Conservation (phyloP, 2,329 filamentous ascomycete genomes). For the Colletotrichum sp. region DNA sequence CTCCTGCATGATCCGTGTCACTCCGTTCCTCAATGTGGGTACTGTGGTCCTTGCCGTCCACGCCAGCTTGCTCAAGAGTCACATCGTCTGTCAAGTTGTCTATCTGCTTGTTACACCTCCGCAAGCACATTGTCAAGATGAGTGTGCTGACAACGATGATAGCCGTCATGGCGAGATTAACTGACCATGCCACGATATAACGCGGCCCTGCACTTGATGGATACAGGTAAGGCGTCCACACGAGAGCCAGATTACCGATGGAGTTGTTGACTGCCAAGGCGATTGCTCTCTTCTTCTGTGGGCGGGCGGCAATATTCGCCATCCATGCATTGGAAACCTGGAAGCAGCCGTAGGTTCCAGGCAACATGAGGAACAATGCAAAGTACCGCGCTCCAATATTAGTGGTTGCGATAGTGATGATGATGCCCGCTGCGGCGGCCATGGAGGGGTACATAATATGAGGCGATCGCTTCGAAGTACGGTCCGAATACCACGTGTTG, state of each 20-base stretch:
- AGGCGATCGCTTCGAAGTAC: neutral
- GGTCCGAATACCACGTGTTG: neutral
- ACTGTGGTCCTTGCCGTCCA: neutral
- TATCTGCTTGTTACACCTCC: conserved; percentile 7
- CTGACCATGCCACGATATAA: conserved; percentile 26
- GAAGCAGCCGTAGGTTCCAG: conserved; percentile 27
- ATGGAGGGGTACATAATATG: neutral
- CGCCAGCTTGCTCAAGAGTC: neutral
- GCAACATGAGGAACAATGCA: conserved; percentile 25
- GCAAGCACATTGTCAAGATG: conserved; percentile 22
- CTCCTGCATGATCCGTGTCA: neutral
- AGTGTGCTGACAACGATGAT: conserved; percentile 27
- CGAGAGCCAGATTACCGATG: conserved; percentile 28
- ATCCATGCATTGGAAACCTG: conserved; percentile 30
- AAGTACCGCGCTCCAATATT: conserved; percentile 23
- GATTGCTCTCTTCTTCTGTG: conserved; percentile 29
- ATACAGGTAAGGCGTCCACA: conserved; percentile 30
- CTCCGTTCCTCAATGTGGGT: neutral
- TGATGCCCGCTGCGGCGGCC: neutral
- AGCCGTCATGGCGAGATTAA: conserved; percentile 20
- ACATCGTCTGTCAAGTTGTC: neutral
- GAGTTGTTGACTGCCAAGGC: conserved; percentile 29
- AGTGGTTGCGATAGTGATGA: neutral
- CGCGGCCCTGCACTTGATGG: conserved; percentile 24
- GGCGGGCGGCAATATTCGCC: conserved; percentile 29